Evolutionary conservation across 148 eudicot species (phyloP).

Genomic region (Vaccinium myrtillus): DNA sequence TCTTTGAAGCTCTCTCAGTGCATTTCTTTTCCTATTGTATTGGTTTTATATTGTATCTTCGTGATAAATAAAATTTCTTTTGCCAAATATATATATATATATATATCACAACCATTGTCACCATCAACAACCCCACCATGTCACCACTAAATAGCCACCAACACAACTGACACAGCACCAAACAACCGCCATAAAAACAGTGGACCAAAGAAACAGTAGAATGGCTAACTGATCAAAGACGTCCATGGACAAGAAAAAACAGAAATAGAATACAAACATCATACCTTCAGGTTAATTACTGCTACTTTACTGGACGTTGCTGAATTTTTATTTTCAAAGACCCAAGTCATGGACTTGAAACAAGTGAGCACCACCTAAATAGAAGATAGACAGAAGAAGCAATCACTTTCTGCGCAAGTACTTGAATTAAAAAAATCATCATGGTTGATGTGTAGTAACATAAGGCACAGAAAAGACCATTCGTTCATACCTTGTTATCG

Average conservation of each 20-base stretch:
- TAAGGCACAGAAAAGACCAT: not conserved
- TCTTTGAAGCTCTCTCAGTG: too few relatives aligned
- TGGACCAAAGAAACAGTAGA: not conserved
- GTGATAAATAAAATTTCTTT: too few relatives aligned
- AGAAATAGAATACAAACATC: not conserved
- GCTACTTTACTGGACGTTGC: constrained; percentile 27
- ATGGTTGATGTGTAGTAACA: not conserved
- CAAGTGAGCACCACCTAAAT: constrained; percentile 32
- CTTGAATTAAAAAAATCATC: not conserved
- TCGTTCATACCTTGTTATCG: constrained; percentile 25
- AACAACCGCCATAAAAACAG: not conserved
- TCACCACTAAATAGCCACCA: not conserved
- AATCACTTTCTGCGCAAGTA: not conserved
- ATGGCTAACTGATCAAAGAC: not conserved
- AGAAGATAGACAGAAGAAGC: not conserved
- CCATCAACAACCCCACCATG: not conserved
- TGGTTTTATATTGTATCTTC: too few relatives aligned
- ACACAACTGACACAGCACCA: not conserved
- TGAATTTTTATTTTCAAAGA: constrained; percentile 28
- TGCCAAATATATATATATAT: too few relatives aligned
- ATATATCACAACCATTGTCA: too few relatives aligned
- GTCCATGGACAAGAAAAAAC: not conserved
- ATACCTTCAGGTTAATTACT: constrained; percentile 33
- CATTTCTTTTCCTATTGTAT: too few relatives aligned
- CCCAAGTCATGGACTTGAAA: constrained; percentile 39